These are phyloP conservation scores for Zymoseptoria crescenta DNA, from an alignment of 2,329 filamentous ascomycete species.

Conservation along the genomic window DNA sequence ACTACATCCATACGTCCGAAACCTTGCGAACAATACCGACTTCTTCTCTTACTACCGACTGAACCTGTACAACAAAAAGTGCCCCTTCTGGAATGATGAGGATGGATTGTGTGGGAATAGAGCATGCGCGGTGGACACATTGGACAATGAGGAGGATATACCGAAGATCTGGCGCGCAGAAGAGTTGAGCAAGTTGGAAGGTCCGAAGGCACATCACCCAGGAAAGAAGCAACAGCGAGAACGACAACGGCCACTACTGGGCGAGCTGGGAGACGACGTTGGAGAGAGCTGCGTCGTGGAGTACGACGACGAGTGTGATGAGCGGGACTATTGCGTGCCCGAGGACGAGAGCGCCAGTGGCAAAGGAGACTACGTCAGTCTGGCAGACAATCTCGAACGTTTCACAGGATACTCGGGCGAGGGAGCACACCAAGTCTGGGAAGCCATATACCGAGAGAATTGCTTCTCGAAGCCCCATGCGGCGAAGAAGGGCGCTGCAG, in stretches of 20 bases:
- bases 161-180: slow-evolving; percentile 85
- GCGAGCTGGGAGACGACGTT: slow-evolving; percentile 73
- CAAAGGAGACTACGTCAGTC: slow-evolving; percentile 93
- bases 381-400: slow-evolving; percentile 86
- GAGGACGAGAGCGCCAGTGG: slow-evolving; percentile 81
- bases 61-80: slow-evolving; percentile 88
- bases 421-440: slow-evolving; percentile 85
- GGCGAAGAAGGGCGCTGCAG: slow-evolving; percentile 14
- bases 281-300: slow-evolving; percentile 96
- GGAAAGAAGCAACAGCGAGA: slow-evolving; percentile 65
- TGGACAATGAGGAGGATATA: slow-evolving; percentile 92
- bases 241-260: slow-evolving; percentile 66
- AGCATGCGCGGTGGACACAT: slow-evolving; percentile 87
- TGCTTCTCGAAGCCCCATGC: slow-evolving; percentile 59
- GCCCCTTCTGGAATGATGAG: slow-evolving; percentile 92
- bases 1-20: slow-evolving; percentile 67
- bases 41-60: slow-evolving; percentile 98
- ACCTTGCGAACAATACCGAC: slow-evolving; percentile 79
- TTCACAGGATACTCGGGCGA: slow-evolving; percentile 90
- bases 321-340: slow-evolving; percentile 91
- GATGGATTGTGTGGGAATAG: slow-evolving; percentile 95
- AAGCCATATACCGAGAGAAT: slow-evolving; percentile 94
- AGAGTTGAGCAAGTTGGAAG: slow-evolving; percentile 85
- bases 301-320: slow-evolving; percentile 94
- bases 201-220: slow-evolving; percentile 84